These are phyloP conservation scores for Podospora tetraspora DNA, from an alignment of 495 filamentous ascomycete genomes.

Conservation along the genomic window DNA sequence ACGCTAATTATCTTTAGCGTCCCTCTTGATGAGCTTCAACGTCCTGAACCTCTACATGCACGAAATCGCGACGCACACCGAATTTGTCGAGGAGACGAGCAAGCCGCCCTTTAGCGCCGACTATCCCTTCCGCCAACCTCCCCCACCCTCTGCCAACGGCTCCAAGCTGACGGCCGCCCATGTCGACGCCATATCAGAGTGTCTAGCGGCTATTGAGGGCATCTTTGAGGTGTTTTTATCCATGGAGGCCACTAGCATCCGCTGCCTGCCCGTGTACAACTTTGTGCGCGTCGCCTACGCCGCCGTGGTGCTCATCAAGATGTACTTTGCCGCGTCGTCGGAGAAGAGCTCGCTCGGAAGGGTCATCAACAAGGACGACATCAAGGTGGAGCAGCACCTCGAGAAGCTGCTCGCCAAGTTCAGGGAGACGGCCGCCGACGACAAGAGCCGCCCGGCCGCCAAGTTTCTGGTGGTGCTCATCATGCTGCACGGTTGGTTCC, in stretches of 20 bases:
- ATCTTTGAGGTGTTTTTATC: slow-evolving; percentile 65
- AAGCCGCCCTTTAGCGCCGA: slow-evolving; percentile 42
- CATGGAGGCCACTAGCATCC: slow-evolving; percentile 56
- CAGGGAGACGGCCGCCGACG: slow-evolving; percentile 54
- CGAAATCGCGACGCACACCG: slow-evolving; percentile 74
- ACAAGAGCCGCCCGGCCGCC: slow-evolving; percentile 61
- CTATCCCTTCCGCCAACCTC: slow-evolving; percentile 31
- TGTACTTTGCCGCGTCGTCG: slow-evolving; percentile 70
- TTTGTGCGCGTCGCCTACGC: slow-evolving; percentile 75
- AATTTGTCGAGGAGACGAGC: slow-evolving; percentile 58
- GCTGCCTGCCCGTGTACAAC: slow-evolving; percentile 68
- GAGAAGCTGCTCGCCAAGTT: slow-evolving; percentile 64
- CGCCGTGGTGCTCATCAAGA: slow-evolving; percentile 79
- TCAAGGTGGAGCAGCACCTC: slow-evolving; percentile 72
- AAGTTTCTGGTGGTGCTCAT: slow-evolving; percentile 73
- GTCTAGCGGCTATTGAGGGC: slow-evolving; percentile 65
- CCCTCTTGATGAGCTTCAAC: slow-evolving; percentile 55
- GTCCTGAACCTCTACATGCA: slow-evolving; percentile 77
- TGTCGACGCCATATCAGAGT: slow-evolving; percentile 66
- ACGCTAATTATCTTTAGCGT: slow-evolving; percentile 33
- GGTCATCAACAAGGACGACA: slow-evolving; percentile 66
- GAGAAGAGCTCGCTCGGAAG: slow-evolving; percentile 65
- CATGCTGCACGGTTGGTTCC: slow-evolving; percentile 71
- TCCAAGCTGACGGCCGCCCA: slow-evolving; percentile 54
- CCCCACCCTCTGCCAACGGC: slow-evolving; percentile 28